These are phyloP conservation scores for Monilinia polystroma DNA, from an alignment of 2,329 filamentous ascomycete species.

Conservation along the genomic window DNA sequence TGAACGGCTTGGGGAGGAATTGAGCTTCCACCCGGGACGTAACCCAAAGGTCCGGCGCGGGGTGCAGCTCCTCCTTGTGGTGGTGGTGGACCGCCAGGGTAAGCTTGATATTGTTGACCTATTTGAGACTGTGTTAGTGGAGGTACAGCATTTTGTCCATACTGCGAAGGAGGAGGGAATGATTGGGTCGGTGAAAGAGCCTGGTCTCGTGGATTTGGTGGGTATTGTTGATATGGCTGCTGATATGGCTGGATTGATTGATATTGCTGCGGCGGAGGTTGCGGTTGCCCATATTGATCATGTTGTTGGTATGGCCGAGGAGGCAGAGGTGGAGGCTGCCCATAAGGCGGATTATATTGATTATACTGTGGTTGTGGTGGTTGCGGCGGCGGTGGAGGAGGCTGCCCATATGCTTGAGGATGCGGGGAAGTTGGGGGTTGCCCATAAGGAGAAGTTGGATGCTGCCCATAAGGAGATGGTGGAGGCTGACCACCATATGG, in stretches of 20 bases:
- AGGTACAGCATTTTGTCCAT: conserved; percentile 10
- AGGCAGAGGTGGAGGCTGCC: conserved; percentile 9
- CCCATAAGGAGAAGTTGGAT: neutral
- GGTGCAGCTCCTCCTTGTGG: conserved; percentile 25
- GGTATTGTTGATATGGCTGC: neutral
- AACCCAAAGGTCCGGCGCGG: conserved; percentile 22
- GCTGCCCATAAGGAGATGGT: neutral
- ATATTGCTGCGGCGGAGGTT: conserved; percentile 4
- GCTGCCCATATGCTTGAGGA: conserved; percentile 14
- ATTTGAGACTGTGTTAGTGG: conserved; percentile 20
- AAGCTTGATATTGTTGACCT: conserved; percentile 25
- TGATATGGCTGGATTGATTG: conserved; percentile 2
- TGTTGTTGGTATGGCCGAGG: conserved; percentile 12
- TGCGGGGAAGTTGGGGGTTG: neutral
- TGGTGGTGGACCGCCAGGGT: conserved; percentile 11
- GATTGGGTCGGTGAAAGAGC: neutral
- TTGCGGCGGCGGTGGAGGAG: conserved; percentile 1
- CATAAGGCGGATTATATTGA: conserved; percentile 11
- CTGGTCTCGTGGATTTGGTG: neutral
- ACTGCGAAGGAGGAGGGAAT: conserved; percentile 8
- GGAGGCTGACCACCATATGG: neutral
- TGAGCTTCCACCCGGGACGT: conserved; percentile 11
- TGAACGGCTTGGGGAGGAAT: conserved; percentile 21
- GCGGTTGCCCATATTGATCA: conserved; percentile 11
- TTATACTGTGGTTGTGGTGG: conserved; percentile 9